phyloP scores from a whole-genome alignment of 176 grass and related monocot species.

The Oryza brachyantha region DNA sequence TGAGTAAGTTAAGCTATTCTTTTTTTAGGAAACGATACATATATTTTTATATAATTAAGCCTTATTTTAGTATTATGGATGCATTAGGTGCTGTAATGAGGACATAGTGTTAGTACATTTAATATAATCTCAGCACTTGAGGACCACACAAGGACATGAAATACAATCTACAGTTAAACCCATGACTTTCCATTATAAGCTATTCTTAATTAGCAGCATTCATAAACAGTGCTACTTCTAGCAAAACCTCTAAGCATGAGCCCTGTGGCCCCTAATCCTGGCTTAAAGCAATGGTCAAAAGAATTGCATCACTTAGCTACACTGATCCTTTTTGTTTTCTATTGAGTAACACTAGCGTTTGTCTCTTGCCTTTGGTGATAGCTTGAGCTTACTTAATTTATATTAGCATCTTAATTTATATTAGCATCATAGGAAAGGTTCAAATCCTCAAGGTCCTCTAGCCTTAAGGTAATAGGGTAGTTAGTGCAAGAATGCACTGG shows the following conservation, averaged over 20 bases:
- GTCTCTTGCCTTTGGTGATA: slow-evolving; percentile 48
- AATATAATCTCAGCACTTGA: slow-evolving; percentile 21
- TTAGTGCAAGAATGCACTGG: slow-evolving; percentile 47
- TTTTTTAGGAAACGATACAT: background rate
- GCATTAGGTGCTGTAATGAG: slow-evolving; percentile 16
- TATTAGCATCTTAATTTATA: slow-evolving; percentile 35
- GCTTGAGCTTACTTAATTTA: slow-evolving; percentile 23
- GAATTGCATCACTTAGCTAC: slow-evolving; percentile 24
- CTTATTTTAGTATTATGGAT: background rate
- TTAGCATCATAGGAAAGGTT: slow-evolving; percentile 39
- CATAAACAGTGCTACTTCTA: slow-evolving; percentile 20
- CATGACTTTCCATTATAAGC: slow-evolving; percentile 29
- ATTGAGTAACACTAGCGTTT: slow-evolving; percentile 51
- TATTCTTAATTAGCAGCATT: slow-evolving; percentile 27
- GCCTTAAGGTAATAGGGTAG: slow-evolving; percentile 39
- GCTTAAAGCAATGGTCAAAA: slow-evolving; percentile 52
- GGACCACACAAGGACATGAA: slow-evolving; percentile 32
- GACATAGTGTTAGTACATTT: slow-evolving; percentile 7
- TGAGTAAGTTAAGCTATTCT: background rate
- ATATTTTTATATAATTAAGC: background rate
- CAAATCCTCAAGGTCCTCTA: slow-evolving; percentile 31
- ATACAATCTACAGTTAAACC: slow-evolving; percentile 8
- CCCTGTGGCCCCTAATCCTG: slow-evolving; percentile 28
- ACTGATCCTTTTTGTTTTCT: slow-evolving; percentile 40
- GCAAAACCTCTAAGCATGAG: slow-evolving; percentile 32